These are phyloP conservation scores for Trichoderma pleuroti DNA, from an alignment of 2,329 filamentous ascomycete genomes.

Conservation along the genomic window DNA sequence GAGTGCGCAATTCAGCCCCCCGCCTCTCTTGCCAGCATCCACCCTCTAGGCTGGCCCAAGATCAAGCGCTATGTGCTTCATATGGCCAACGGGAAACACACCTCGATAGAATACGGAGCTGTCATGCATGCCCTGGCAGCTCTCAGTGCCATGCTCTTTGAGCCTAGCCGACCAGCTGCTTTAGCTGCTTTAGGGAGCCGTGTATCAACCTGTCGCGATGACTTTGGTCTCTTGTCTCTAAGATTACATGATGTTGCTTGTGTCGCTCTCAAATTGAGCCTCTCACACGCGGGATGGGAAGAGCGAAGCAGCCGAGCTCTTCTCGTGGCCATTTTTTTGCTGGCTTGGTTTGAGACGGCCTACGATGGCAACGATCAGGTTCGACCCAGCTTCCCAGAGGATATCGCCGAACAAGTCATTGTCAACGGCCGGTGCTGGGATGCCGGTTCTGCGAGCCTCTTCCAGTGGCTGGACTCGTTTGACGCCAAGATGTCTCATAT, in stretches of 20 bases:
- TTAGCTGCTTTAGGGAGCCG: background rate
- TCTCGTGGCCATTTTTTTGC: background rate
- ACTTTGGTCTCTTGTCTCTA: background rate
- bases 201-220: background rate
- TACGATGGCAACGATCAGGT: conserved; percentile 4
- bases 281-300: background rate
- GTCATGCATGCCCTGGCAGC: conserved; percentile 4
- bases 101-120: background rate
- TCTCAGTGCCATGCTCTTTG: conserved; percentile 3
- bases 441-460: background rate
- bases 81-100: background rate
- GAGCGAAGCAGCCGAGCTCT: conserved; percentile 1
- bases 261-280: background rate
- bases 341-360: background rate
- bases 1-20: conserved; percentile 1
- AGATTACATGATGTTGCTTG: background rate
- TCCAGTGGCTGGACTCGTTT: conserved; percentile 2
- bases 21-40: background rate
- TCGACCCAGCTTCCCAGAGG: background rate
- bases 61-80: conserved; percentile 4
- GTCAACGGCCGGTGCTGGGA: background rate
- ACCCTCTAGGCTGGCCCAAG: background rate
- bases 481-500: conserved; percentile 10
- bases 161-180: background rate
- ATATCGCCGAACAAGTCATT: background rate